Base-by-base conservation (phyloP, 1,139 yeast genomes). In the Pichia sp. region DNA sequence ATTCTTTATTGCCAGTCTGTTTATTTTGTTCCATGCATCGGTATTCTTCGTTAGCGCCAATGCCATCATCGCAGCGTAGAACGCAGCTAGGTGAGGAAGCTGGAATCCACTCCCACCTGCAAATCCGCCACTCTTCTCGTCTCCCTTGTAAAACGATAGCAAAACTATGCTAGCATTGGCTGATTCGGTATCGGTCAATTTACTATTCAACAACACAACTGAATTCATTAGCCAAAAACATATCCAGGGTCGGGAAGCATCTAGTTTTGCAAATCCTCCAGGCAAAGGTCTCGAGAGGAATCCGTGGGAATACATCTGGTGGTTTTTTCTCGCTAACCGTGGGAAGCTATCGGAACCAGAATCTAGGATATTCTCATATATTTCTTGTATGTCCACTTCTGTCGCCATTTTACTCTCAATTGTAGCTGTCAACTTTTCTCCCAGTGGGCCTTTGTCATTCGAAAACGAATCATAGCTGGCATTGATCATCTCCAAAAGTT, bases 201-300 rank as follows among this genome's bases (percentile, higher is more conserved):
- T 44, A 1, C 58, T 53, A 0, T 73, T 74, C 23, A 83, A 57
- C 2, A 80, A 52, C 4, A 66, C 60, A 45, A 76, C 59, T 0
- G 90, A 74, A 64, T 89, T 90, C 41, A 79, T 62, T 2, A 85
- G 69, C 99, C 99, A 93, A 67, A 87, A 91, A 2, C 86, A 57
- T 67, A 93, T 71, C 99, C 99, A 95, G 0, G 96, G 84, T 57
- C 87, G 91, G 23, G 95, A 87, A 0, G 97, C 93, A 68, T 93
- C 98, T 46, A 88, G 72, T 0, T 73, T 70, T 47, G 70, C 68
- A 67, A 74, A 78, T 44, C 69, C 62, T 2, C 66, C 60, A 0
- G 90, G 86, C 28, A 87, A 73, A 28, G 75, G 72, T 28, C 66
- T 67, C 21, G 55, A 59, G 23, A 87, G 68, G 44, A 74, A 73